Conservation (phyloP, 2,329 filamentous ascomycete species). For the Verruconis gallopava region DNA sequence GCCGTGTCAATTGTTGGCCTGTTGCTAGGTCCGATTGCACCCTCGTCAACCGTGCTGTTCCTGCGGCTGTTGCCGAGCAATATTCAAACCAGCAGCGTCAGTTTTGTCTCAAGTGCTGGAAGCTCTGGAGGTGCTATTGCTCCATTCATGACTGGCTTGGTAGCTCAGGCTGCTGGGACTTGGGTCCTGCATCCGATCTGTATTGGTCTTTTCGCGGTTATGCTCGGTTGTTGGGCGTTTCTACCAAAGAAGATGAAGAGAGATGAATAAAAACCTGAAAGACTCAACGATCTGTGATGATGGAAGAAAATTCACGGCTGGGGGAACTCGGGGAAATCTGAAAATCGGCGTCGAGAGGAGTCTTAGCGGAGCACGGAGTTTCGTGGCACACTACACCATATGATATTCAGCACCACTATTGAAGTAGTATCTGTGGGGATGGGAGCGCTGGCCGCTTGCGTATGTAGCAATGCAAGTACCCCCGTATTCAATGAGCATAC, state of each 20-base stretch:
- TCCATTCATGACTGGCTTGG: conserved; percentile 51
- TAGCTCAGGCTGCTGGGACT: conserved; percentile 49
- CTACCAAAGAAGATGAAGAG: conserved; percentile 47
- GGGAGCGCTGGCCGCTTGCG: too few species aligned
- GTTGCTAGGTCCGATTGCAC: conserved; percentile 66
- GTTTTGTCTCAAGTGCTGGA: conserved; percentile 57
- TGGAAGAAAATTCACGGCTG: neutral
- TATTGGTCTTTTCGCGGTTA: conserved; percentile 49
- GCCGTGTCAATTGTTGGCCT: conserved; percentile 51
- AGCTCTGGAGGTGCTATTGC: conserved; percentile 55
- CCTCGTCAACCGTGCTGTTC: conserved; percentile 55
- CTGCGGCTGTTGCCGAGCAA: conserved; percentile 44
- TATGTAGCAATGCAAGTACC: too few species aligned
- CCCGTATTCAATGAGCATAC: too few species aligned
- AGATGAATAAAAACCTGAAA: conserved; percentile 34
- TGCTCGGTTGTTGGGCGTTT: conserved; percentile 52
- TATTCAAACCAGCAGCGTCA: conserved; percentile 50
- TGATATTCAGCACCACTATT: too few species aligned
- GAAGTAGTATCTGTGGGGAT: too few species aligned
- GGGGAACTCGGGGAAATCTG: neutral
- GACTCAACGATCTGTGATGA: neutral
- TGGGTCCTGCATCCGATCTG: conserved; percentile 55
- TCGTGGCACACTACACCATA: too few species aligned
- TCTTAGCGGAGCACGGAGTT: too few species aligned
- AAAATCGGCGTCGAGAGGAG: too few species aligned